Conservation (phyloP, 2,329 filamentous ascomycete genomes). For the Hypoxylon sp. region DNA sequence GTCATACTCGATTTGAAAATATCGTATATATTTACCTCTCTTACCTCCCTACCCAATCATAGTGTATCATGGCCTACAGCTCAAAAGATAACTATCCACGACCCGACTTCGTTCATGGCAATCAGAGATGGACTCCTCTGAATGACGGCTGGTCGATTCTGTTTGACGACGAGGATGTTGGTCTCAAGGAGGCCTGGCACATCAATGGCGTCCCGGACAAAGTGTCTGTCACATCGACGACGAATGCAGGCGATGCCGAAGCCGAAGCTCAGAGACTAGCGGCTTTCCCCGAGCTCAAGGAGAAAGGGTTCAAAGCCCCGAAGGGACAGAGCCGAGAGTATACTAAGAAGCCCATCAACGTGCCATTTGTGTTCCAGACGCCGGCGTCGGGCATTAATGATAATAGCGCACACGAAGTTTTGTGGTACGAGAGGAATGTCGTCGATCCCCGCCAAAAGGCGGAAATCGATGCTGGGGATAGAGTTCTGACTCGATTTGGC, state of each 20-base stretch:
- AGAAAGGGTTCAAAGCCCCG: slow-evolving; percentile 53
- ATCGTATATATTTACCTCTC: no score
- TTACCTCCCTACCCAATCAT: background rate
- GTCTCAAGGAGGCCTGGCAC: slow-evolving; percentile 63
- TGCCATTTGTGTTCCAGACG: slow-evolving; percentile 72
- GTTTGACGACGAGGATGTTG: slow-evolving; percentile 71
- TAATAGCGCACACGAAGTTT: slow-evolving; percentile 69
- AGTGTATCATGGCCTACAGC: slow-evolving; percentile 42
- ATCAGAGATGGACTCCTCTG: slow-evolving; percentile 66
- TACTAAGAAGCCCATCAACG: slow-evolving; percentile 62
- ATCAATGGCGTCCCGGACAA: slow-evolving; percentile 57
- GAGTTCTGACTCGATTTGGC: slow-evolving; percentile 63
- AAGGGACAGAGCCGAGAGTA: slow-evolving; percentile 46
- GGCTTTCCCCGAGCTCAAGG: slow-evolving; percentile 58
- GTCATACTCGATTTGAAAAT: no score
- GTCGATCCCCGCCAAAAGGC: slow-evolving; percentile 56
- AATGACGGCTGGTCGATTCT: slow-evolving; percentile 71
- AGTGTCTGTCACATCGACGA: slow-evolving; percentile 44
- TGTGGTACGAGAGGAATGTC: slow-evolving; percentile 70
- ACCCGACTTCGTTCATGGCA: slow-evolving; percentile 67
- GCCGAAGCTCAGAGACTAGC: slow-evolving; percentile 58
- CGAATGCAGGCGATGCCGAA: slow-evolving; percentile 42
- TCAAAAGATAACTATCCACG: slow-evolving; percentile 62
- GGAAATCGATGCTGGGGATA: slow-evolving; percentile 52
- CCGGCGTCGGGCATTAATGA: slow-evolving; percentile 70